Evolutionary conservation across 805 yeast genomes (phyloP), one percentile per base, ranked within the genome.

Genomic region (Yarrowia alimentaria): DNA sequence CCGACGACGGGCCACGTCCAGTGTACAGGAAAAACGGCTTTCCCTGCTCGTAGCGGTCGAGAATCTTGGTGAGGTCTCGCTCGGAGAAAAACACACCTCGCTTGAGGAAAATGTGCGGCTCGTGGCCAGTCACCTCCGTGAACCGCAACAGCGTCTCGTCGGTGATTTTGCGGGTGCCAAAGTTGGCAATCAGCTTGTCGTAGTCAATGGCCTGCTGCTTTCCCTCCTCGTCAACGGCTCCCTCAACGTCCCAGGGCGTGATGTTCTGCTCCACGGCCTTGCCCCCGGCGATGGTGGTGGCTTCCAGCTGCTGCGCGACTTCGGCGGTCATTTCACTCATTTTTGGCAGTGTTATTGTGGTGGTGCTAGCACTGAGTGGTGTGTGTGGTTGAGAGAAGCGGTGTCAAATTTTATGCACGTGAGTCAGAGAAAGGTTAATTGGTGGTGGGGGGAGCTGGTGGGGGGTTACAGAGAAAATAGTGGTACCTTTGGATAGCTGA

Each of bases 221-320:
- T 51, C 99, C 99, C 5, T 32, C 26, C 61, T 90, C 95, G 53
- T 88, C 96, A 38, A 91, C 94, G 2, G 97, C 98, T 53, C 98
- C 99, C 68, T 86, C 96, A 22, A 93, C 99, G 66, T 93, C 99
- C 99, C 99, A 93, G 42, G 99, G 99, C 1, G 99, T 93, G 54
- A 85, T 75, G 26, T 71, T 74, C 64, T 83, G 90, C 24, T 58
- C 64, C 21, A 37, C 52, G 32, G 51, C 51, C 32, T 52, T 43
- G 50, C 22, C 19, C 18, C 30, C 30, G 43, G 43, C 17, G 1
- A 43, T 16, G 17, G 47, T 8, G 9, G 47, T 19, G 7, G 26
- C 19, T 12, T 43, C 16, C 10, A 43, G 50, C 30, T 43, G 6
- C n/a, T 20, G 11, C 9, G 17, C 32, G 17, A 12, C 17, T 8